These are phyloP conservation scores for Yarrowia keelungensis DNA, from an alignment of 805 yeast genomes.

Conservation along the genomic window DNA sequence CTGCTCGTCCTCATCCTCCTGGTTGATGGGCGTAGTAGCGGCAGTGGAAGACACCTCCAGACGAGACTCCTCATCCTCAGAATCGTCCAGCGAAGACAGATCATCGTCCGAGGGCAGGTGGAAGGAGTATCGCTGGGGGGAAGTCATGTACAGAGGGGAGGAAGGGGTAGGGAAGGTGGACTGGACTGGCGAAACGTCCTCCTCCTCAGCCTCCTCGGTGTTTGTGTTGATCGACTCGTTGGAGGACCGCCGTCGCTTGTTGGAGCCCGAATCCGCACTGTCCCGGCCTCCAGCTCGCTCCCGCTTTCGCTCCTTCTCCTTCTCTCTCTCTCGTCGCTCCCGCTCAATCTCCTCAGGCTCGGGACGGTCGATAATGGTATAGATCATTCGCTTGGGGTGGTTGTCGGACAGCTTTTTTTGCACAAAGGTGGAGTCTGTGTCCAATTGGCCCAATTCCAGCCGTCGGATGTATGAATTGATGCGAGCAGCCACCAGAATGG, in stretches of 20 bases:
- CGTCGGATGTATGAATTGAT: slow-evolving; percentile 38
- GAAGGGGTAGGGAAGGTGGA: slow-evolving; percentile 26
- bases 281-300: slow-evolving; percentile 29
- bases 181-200: slow-evolving; percentile 6
- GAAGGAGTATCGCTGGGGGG: slow-evolving; percentile 29
- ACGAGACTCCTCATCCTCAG: slow-evolving; percentile 28
- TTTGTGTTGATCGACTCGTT: slow-evolving; percentile 13
- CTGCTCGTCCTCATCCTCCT: slow-evolving; percentile 18
- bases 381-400: slow-evolving; percentile 40
- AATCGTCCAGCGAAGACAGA: slow-evolving; percentile 29
- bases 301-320: slow-evolving; percentile 36
- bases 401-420: slow-evolving; percentile 38
- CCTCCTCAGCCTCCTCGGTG: slow-evolving; percentile 24
- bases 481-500: slow-evolving; percentile 39
- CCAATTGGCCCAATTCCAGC: slow-evolving; percentile 35
- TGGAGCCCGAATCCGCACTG: slow-evolving; percentile 1
- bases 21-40: slow-evolving; percentile 26
- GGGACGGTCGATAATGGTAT: slow-evolving; percentile 31
- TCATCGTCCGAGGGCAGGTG: slow-evolving; percentile 30
- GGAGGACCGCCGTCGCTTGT: slow-evolving; percentile 17
- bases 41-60: slow-evolving; percentile 34
- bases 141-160: slow-evolving; percentile 30
- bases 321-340: slow-evolving; percentile 35
- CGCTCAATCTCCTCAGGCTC: slow-evolving; percentile 27
- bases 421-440: slow-evolving; percentile 24